Evolutionary conservation across 2,329 filamentous ascomycete genomes (phyloP), one percentile per base, ranked within the genome.

Genomic region (Podosphaera leucotricha): DNA sequence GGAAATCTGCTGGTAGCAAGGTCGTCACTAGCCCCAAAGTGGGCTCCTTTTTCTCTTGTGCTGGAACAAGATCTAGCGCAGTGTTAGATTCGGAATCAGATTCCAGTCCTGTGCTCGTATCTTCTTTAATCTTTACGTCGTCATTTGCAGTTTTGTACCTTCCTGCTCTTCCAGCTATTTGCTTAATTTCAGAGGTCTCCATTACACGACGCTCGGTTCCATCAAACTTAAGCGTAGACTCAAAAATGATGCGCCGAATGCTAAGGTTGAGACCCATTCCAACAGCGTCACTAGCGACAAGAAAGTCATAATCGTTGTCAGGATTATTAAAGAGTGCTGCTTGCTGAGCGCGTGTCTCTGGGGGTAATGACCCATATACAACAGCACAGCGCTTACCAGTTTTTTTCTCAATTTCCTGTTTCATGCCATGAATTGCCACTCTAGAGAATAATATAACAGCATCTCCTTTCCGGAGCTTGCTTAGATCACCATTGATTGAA

Each of bases 181-280:
- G 90, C 60, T 93, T 94, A 54, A 94, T 68, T 51, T 94, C 82
- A 0, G 85, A 78, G 2, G 80, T 66, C 0, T 68, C 64, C 20
- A 98, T 66, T 3, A 66, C 61, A 15, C 72, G 65, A 24, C 69
- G 66, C 4, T 64, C 61, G 1, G 52, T 55, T 1, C 79, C 79
- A 48, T 85, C 71, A 50, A 70, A 78, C 59, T 94, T 98, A 47
- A 67, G 63, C 2, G 77, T 69, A 0, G 77, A 68, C 55, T 93
- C 83, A 51, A 98, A 90, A 44, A 98, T 72, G 48, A 98, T 72
- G 21, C 92, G 80, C 57, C 85, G 90, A 58, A 94, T 84, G 61
- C 76, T 85, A 59, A 98, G 62, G 55, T 98, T 98, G 19, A 98
- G 65, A 1, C 92, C 90, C 87, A 98, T 95, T 33, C 90, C 90